phyloP scores from a whole-genome alignment of 176 grass and related monocot genomes.

The Bolboschoenus planiculmis region DNA sequence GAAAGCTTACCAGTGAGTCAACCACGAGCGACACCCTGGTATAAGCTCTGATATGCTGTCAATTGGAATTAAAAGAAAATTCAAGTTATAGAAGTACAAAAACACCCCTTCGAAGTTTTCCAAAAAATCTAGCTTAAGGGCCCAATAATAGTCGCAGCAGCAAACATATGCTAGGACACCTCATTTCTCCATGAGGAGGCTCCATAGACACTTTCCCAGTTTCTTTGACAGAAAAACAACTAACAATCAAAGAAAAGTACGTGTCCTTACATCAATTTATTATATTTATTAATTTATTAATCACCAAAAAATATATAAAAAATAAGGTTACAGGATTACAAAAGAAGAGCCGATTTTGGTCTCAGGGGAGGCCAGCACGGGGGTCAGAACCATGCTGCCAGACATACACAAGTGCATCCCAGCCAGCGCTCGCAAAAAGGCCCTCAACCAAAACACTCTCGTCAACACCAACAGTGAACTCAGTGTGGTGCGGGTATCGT shows the following conservation, averaged over 20 bases:
- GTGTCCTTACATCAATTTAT: neutral
- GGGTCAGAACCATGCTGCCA: constrained; percentile 79
- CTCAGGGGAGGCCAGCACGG: constrained; percentile 28
- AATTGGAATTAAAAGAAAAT: neutral
- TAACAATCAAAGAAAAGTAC: neutral
- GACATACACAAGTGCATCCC: constrained; percentile 74
- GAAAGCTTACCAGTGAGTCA: neutral
- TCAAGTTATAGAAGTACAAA: neutral
- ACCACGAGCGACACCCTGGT: neutral
- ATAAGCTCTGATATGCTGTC: neutral
- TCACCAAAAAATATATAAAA: constrained; percentile 3
- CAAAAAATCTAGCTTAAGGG: neutral
- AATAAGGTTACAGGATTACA: constrained; percentile 12
- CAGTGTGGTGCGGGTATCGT: constrained; percentile 65
- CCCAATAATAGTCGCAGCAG: neutral
- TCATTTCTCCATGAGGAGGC: neutral
- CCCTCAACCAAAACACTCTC: constrained; percentile 82
- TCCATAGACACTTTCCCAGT: neutral
- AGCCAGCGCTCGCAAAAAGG: constrained; percentile 66
- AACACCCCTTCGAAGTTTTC: neutral
- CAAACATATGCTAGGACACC: neutral
- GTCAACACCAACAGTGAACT: constrained; percentile 72
- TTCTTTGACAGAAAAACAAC: neutral
- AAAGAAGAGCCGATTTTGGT: neutral
- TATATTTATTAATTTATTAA: neutral